Evolutionary conservation across 768 basidiomycete species (phyloP).

Genomic region (Russula brevipes): DNA sequence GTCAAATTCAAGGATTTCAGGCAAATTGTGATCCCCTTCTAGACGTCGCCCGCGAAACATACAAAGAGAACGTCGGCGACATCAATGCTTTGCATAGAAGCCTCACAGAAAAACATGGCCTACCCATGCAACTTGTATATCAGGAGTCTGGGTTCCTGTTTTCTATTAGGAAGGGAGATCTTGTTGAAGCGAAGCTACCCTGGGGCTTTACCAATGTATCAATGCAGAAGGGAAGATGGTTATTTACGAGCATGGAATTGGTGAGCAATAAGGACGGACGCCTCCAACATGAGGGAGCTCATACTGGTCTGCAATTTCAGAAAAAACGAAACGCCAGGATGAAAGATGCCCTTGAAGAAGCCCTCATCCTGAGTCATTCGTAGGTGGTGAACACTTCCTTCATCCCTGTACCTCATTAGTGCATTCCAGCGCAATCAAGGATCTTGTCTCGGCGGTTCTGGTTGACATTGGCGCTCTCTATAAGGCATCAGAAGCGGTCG

Average conservation of each 20-base stretch:
- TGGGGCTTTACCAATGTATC: slow-evolving; percentile 64
- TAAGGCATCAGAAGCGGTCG: slow-evolving; percentile 84
- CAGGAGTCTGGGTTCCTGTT: slow-evolving; percentile 74
- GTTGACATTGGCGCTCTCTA: slow-evolving; percentile 75
- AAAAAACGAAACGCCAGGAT: slow-evolving; percentile 86
- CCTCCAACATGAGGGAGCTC: background rate
- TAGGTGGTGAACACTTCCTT: slow-evolving; percentile 31
- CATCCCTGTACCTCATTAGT: background rate
- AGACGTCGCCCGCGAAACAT: slow-evolving; percentile 93
- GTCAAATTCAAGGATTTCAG: slow-evolving; percentile 30
- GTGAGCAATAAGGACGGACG: slow-evolving; percentile 39
- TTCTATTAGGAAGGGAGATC: slow-evolving; percentile 58
- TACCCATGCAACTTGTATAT: slow-evolving; percentile 64
- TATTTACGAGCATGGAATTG: slow-evolving; percentile 77
- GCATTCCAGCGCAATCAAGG: slow-evolving; percentile 65
- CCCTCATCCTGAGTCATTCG: slow-evolving; percentile 81
- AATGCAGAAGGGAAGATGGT: slow-evolving; percentile 62
- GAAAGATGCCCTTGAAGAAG: slow-evolving; percentile 88
- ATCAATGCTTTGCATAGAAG: slow-evolving; percentile 63
- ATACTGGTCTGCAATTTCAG: slow-evolving; percentile 35
- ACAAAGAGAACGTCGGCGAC: slow-evolving; percentile 88
- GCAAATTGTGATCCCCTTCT: slow-evolving; percentile 78
- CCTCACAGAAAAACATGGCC: slow-evolving; percentile 54
- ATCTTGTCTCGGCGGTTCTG: slow-evolving; percentile 66
- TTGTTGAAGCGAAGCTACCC: slow-evolving; percentile 60